phyloP scores from a whole-genome alignment of 2,329 filamentous ascomycete genomes.

The Trichoderma sp. region DNA sequence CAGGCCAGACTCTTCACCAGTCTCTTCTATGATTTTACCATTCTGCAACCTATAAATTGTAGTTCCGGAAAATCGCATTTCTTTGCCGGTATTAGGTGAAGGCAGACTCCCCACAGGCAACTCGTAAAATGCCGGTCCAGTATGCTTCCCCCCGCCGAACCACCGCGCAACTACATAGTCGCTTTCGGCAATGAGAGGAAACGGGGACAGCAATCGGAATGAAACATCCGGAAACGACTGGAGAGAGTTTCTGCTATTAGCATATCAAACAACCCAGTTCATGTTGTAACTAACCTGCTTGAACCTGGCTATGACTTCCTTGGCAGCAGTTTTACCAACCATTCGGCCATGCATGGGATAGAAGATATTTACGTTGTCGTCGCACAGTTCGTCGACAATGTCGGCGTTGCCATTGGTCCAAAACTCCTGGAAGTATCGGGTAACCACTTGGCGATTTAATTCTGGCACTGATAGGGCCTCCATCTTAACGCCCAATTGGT shows the following conservation, averaged over 20 bases:
- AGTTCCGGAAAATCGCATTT: constrained; percentile 27
- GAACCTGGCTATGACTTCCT: constrained; percentile 22
- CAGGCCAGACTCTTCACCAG: constrained; percentile 14
- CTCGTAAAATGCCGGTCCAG: constrained; percentile 26
- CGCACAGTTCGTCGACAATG: constrained; percentile 26
- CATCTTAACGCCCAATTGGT: neutral
- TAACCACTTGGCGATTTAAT: constrained; percentile 6
- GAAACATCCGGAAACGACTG: constrained; percentile 4
- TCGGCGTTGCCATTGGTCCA: constrained; percentile 27
- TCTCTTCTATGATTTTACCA: constrained; percentile 28
- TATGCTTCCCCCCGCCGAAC: constrained; percentile 28
- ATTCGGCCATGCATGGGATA: constrained; percentile 27
- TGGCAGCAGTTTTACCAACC: constrained; percentile 24
- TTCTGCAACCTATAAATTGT: constrained; percentile 26
- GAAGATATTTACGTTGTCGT: constrained; percentile 23
- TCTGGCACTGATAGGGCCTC: neutral
- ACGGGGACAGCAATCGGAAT: constrained; percentile 4
- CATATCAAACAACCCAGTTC: neutral
- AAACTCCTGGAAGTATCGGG: constrained; percentile 24
- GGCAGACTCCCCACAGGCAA: constrained; percentile 23
- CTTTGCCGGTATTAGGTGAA: constrained; percentile 24
- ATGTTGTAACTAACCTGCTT: constrained; percentile 21
- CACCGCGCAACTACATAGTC: constrained; percentile 27
- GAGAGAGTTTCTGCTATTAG: neutral
- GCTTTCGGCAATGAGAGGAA: constrained; percentile 20